phyloP scores from a whole-genome alignment of 345 rosid genomes.

The Nephelium lappaceum region DNA sequence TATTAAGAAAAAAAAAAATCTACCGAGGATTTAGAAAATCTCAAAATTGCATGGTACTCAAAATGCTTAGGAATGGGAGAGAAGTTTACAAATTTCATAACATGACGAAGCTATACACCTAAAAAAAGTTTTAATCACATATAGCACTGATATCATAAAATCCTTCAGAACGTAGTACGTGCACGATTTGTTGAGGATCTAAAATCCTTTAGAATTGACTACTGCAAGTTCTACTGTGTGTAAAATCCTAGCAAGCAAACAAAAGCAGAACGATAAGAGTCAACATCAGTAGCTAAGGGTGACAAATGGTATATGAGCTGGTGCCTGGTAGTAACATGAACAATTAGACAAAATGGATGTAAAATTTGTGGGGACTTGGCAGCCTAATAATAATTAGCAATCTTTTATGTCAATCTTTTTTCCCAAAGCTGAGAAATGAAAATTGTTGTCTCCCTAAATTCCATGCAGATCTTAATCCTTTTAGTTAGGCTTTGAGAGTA shows the following conservation, averaged over 20 bases:
- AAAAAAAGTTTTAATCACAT: no score
- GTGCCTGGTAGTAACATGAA: neutral
- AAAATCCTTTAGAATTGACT: no score
- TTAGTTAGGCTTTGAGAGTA: neutral
- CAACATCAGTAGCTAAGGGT: neutral
- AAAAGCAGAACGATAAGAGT: neutral
- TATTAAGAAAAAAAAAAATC: no score
- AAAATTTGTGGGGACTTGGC: neutral
- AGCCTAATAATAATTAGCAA: neutral
- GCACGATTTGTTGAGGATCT: neutral
- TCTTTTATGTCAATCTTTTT: neutral
- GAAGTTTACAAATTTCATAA: no score
- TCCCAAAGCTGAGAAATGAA: neutral
- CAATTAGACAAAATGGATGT: slow-evolving; percentile 17
- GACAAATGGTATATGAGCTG: slow-evolving; percentile 5
- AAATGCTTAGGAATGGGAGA: no score
- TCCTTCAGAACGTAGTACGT: neutral
- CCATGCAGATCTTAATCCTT: neutral
- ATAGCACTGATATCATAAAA: no score
- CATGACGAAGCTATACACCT: no score
- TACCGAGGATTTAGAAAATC: no score
- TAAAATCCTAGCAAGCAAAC: neutral
- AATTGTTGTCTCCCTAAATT: slow-evolving; percentile 6
- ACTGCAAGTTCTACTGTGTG: neutral
- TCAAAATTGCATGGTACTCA: no score